Percentiles rank a stretch among this genome's conserved stretches.
These are phyloP conservation scores for Turnera subulata DNA, from an alignment of 345 rosid species.

Conservation along the genomic window DNA sequence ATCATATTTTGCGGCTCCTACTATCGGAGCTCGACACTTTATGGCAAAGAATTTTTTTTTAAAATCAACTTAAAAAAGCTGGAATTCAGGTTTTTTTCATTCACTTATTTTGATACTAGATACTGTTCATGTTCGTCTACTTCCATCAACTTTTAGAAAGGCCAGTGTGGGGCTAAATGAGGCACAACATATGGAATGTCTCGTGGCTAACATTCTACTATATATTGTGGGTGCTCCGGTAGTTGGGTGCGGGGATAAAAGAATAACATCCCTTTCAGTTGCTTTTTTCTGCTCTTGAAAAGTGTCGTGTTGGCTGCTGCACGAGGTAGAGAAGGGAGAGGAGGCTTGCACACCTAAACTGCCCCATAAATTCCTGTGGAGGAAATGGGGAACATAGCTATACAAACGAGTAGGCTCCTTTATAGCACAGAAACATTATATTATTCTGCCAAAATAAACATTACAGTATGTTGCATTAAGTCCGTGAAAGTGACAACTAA, in stretches of 20 bases:
- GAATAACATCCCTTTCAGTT: constrained; percentile 37
- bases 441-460: too few relatives aligned
- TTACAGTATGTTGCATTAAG: too few relatives aligned
- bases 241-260: neutral
- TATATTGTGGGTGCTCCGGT: neutral
- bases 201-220: neutral
- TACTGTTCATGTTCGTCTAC: neutral
- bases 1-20: too few relatives aligned
- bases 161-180: neutral
- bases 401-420: too few relatives aligned
- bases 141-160: constrained; percentile 7
- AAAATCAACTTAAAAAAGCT: neutral
- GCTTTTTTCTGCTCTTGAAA: constrained; percentile 23
- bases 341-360: neutral
- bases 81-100: neutral
- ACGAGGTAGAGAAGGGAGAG: neutral
- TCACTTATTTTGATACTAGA: neutral
- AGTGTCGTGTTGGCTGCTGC: neutral
- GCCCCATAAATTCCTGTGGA: constrained; percentile 47
- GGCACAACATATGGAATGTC: constrained; percentile 27
- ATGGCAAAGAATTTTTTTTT: neutral
- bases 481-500: too few relatives aligned
- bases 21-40: too few relatives aligned
- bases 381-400: constrained; percentile 48
- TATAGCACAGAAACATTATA: too few relatives aligned